Base-by-base conservation (phyloP, 192 early-diverging fungal genomes). In the Backusella circina region DNA sequence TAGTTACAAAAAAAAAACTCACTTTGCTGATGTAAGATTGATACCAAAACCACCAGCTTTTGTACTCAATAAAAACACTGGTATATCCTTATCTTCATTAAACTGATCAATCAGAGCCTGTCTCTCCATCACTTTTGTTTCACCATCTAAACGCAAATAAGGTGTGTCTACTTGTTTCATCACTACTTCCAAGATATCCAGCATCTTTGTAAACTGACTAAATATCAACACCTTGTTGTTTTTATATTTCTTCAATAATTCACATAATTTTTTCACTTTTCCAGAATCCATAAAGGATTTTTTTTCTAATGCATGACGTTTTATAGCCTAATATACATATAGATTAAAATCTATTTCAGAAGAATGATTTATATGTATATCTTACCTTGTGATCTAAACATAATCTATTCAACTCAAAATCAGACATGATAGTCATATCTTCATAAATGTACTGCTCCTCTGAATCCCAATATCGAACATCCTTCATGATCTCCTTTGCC, bases 381-480 rank as follows among this genome's bases (percentile, higher is more conserved):
- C n/a, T 18, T 83, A 90, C 89, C 79, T 79, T 80, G 72, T 86
- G 86, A 44, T 87, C 87, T 9, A 65, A 31, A 74, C 93, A 95
- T 2, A 95, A 72, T 21, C 85, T 77, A 77, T 95, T 89, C 47
- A 97, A 79, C 67, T 95, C 92, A 86, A 95, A 96, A 76, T 97
- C 96, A 35, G 85, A 89, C 91, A 95, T 93, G 5, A 94, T 84
- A 16, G 87, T 77, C 94, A 97, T 94, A 70, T 97, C 96, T 36
- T 97, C 95, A 51, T 86, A 83, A 23, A 97, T 87, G 75, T 90
- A 95, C 30, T 92, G 69, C 61, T 88, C 86, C 38, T 88, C 88
- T 0, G 93, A 88, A 61, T 96, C 94, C 67, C 90, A 88, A 76
- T 93, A 95, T 57, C 92, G 85, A 0, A 86, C 80, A 79, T 95